These are phyloP conservation scores for Macroventuria anomochaeta DNA, from an alignment of 2,329 filamentous ascomycete species.

Conservation along the genomic window DNA sequence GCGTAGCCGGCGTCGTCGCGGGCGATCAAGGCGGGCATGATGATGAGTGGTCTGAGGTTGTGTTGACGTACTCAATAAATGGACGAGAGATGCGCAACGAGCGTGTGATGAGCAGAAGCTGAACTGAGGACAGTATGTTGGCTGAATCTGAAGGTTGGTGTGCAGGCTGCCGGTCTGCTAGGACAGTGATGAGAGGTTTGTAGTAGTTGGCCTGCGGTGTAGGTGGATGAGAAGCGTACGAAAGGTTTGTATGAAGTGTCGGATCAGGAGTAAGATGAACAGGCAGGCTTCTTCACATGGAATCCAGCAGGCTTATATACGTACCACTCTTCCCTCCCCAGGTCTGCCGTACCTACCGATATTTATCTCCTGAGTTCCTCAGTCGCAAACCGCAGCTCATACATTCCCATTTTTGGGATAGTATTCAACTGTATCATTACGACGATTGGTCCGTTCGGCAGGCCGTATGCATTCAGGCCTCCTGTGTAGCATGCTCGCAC, in stretches of 20 bases:
- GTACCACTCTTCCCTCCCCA: not conserved
- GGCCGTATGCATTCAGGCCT: not conserved
- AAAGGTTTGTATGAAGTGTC: too few relatives aligned
- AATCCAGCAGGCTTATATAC: not conserved
- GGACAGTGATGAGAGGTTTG: too few relatives aligned
- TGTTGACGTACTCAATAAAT: not conserved
- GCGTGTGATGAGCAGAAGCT: not conserved
- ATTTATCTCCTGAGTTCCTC: not conserved
- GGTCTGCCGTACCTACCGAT: not conserved
- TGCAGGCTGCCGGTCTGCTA: not conserved
- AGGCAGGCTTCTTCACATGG: not conserved
- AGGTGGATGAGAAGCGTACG: too few relatives aligned
- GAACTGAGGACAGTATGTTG: not conserved
- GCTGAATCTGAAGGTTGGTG: not conserved
- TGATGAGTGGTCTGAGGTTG: not conserved
- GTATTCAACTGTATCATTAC: not conserved
- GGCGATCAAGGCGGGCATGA: constrained; percentile 2
- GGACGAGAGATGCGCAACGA: not conserved
- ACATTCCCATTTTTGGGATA: not conserved
- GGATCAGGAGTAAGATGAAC: too few relatives aligned
- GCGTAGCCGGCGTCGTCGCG: constrained; percentile 22
- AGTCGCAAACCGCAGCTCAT: not conserved
- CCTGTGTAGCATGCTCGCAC: constrained; percentile 1
- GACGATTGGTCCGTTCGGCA: constrained; percentile 6
- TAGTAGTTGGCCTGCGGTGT: too few relatives aligned